Conservation (phyloP, 805 yeast genomes). For the Ogataea zsoltii region DNA sequence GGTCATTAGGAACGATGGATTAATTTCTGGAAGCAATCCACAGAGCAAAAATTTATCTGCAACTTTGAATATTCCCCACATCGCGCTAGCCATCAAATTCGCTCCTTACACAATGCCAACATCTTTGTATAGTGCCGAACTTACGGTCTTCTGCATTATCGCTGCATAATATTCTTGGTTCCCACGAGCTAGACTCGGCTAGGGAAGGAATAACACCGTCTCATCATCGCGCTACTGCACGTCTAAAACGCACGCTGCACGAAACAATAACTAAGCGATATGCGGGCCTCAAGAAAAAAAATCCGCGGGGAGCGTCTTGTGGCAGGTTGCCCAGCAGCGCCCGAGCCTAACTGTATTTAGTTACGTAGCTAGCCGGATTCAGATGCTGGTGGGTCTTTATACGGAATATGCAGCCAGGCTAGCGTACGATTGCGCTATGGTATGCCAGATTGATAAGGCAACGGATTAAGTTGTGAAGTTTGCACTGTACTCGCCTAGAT, state of each 20-base stretch:
- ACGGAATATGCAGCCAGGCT: not conserved
- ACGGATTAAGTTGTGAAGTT: no score
- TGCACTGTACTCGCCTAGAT: no score
- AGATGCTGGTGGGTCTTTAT: not conserved
- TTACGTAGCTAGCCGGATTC: not conserved
- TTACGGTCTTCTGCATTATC: slow-evolving; percentile 5
- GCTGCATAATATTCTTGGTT: slow-evolving; percentile 5
- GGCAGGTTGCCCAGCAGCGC: slow-evolving; percentile 3
- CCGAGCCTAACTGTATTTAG: slow-evolving; percentile 2
- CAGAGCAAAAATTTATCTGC: slow-evolving; percentile 5
- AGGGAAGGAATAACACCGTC: slow-evolving; percentile 1
- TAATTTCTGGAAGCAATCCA: slow-evolving; percentile 7
- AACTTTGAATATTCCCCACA: not conserved
- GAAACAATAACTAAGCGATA: not conserved
- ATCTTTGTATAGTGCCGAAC: not conserved
- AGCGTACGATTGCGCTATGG: not conserved
- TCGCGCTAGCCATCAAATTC: not conserved
- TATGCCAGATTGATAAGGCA: no score
- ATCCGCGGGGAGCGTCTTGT: not conserved
- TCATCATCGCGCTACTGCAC: not conserved
- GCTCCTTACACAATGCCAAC: not conserved
- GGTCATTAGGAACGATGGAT: not conserved
- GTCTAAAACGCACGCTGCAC: not conserved
- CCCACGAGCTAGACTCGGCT: slow-evolving; percentile 1
- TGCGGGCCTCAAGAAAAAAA: slow-evolving; percentile 2